A percentile compares a stretch with the other conserved stretches of the same genome.
Evolutionary conservation across 495 filamentous ascomycete species (phyloP).

Genomic region (Penicillium waksmanii): DNA sequence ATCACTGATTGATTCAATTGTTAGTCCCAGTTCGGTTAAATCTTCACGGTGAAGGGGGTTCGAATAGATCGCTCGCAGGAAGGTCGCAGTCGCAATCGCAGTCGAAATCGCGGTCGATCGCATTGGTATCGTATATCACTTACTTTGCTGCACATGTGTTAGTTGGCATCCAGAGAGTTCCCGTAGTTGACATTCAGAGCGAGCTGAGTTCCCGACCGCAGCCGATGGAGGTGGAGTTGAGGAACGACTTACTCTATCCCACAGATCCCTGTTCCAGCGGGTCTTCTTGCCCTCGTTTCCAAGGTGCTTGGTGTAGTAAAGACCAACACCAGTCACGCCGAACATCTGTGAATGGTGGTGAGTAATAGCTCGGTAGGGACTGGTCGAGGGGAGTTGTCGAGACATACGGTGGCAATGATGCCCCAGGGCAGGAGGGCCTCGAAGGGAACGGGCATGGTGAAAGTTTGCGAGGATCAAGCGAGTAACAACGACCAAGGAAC

Average conservation of each 20-base stretch:
- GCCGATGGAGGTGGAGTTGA: slow-evolving; percentile 31
- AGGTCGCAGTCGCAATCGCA: not conserved
- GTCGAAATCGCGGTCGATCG: not conserved
- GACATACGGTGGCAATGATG: slow-evolving; percentile 81
- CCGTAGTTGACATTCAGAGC: slow-evolving; percentile 24
- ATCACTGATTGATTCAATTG: slow-evolving; percentile 74
- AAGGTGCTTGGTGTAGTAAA: slow-evolving; percentile 73
- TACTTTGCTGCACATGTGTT: slow-evolving; percentile 73
- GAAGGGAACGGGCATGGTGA: slow-evolving; percentile 91
- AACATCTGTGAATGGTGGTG: slow-evolving; percentile 75
- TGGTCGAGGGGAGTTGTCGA: slow-evolving; percentile 15
- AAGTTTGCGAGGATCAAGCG: slow-evolving; percentile 4
- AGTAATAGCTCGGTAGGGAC: slow-evolving; percentile 26
- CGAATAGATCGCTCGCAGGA: not conserved
- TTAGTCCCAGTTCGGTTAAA: slow-evolving; percentile 1
- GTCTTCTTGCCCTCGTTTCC: slow-evolving; percentile 87
- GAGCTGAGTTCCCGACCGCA: slow-evolving; percentile 22
- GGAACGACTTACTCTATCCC: slow-evolving; percentile 78
- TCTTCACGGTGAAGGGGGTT: too few species aligned
- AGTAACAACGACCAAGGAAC: slow-evolving; percentile 17
- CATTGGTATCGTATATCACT: slow-evolving; percentile 27
- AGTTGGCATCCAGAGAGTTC: slow-evolving; percentile 33
- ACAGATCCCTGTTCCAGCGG: slow-evolving; percentile 83
- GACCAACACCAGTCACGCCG: slow-evolving; percentile 74
- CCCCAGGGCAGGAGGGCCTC: slow-evolving; percentile 93